A percentile compares a stretch with the other conserved stretches of the same genome.
Conservation (phyloP, 257 asterid species). For the Petunia axillaris region DNA sequence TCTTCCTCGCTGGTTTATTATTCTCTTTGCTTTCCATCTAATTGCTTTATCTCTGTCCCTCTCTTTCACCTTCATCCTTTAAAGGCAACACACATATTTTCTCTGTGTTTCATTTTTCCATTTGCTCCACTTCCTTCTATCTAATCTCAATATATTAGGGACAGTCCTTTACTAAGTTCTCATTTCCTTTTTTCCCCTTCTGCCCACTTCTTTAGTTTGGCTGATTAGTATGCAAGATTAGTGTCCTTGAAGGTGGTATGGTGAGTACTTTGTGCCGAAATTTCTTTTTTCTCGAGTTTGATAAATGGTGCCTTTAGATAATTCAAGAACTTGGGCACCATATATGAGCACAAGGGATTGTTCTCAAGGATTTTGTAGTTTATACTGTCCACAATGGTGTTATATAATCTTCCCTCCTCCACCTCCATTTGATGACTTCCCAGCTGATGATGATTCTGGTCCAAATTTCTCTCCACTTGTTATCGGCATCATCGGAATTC, state of each 20-base stretch:
- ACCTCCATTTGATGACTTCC: constrained; percentile 43
- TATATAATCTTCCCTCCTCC: constrained; percentile 50
- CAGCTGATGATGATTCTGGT: constrained; percentile 32
- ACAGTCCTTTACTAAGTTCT: neutral
- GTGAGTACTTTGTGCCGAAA: neutral
- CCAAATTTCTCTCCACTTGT: constrained; percentile 49
- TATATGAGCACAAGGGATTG: constrained; percentile 54
- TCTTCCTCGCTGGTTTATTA: constrained; percentile 1
- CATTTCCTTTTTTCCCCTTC: neutral
- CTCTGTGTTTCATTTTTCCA: constrained; percentile 6
- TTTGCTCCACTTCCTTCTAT: constrained; percentile 14
- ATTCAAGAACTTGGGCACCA: constrained; percentile 47
- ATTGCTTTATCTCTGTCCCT: constrained; percentile 25
- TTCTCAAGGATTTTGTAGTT: constrained; percentile 54
- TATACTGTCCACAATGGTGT: constrained; percentile 64
- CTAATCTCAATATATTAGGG: neutral
- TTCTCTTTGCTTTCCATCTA: constrained; percentile 36
- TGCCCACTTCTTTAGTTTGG: neutral
- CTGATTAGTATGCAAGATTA: constrained; percentile 2
- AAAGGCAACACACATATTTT: neutral
- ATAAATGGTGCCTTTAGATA: constrained; percentile 36
- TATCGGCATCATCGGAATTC: constrained; percentile 47
- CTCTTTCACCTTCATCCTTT: constrained; percentile 32
- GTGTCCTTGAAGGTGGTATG: constrained; percentile 17
- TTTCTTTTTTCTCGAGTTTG: neutral